A percentile compares a stretch with the other conserved stretches of the same genome.
Conservation (phyloP, 2,329 filamentous ascomycete genomes). For the Aspergillaceae sp. region DNA sequence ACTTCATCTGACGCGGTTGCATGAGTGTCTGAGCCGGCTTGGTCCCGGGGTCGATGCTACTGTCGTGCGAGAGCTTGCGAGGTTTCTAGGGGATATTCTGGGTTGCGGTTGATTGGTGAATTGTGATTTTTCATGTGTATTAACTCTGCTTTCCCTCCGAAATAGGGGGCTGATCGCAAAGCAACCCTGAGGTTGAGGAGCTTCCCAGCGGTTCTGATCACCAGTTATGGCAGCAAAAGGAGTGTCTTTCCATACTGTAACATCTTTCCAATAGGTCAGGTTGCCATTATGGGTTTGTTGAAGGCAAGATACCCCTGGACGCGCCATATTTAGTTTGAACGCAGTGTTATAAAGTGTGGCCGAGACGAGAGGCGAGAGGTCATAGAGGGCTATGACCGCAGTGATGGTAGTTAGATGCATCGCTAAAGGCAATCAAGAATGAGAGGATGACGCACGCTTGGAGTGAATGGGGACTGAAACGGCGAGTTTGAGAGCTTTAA, state of each 20-base stretch:
- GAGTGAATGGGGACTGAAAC: background rate
- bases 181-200: slow-evolving; percentile 9
- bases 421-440: background rate
- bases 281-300: slow-evolving; percentile 10
- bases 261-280: slow-evolving; percentile 13
- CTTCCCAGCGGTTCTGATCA: slow-evolving; percentile 16
- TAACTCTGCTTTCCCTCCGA: no score
- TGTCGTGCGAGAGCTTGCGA: slow-evolving; percentile 15
- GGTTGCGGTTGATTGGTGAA: slow-evolving; percentile 10
- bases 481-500: no score
- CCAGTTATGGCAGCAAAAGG: slow-evolving; percentile 18
- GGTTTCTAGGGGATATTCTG: slow-evolving; percentile 18
- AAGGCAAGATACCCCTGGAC: slow-evolving; percentile 16
- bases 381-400: background rate
- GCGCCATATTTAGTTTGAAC: slow-evolving; percentile 12
- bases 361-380: background rate
- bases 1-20: slow-evolving; percentile 28
- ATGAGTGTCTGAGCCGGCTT: slow-evolving; percentile 14
- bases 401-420: background rate
- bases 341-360: slow-evolving; percentile 10
- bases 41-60: slow-evolving; percentile 8
- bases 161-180: no score
- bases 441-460: background rate
- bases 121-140: background rate
- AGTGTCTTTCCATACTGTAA: slow-evolving; percentile 15